Conservation (phyloP, 2,329 filamentous ascomycete species). For the Pseudogymnoascus sp. region DNA sequence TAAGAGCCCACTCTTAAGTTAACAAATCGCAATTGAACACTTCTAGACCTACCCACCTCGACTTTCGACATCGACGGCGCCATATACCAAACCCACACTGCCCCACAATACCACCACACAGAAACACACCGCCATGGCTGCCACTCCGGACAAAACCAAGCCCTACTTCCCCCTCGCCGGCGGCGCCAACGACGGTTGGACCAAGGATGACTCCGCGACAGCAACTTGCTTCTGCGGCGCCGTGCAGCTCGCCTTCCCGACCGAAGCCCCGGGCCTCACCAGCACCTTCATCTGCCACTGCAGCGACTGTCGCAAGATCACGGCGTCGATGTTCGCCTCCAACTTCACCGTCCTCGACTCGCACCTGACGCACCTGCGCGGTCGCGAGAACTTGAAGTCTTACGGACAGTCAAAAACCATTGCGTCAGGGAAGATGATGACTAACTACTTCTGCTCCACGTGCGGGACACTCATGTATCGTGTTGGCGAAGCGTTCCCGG, state of each 20-base stretch:
- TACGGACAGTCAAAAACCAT: conserved; percentile 44
- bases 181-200: conserved; percentile 37
- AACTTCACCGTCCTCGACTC: conserved; percentile 46
- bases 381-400: conserved; percentile 41
- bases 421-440: conserved; percentile 43
- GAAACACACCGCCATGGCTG: conserved; percentile 14
- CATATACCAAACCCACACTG: not conserved
- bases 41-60: not conserved
- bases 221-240: conserved; percentile 53
- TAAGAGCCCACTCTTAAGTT: not conserved
- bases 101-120: not conserved
- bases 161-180: conserved; percentile 35
- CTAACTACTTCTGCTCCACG: conserved; percentile 52
- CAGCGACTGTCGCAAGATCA: conserved; percentile 55
- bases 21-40: not conserved
- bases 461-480: conserved; percentile 59
- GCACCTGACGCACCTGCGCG: conserved; percentile 42
- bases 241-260: conserved; percentile 47
- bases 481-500: conserved; percentile 37
- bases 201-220: conserved; percentile 41
- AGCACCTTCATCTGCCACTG: conserved; percentile 53
- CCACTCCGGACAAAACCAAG: conserved; percentile 23
- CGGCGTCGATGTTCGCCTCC: conserved; percentile 54
- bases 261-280: conserved; percentile 37
- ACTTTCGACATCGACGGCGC: not conserved